These are phyloP conservation scores for Boletales sp. DNA, from an alignment of 768 basidiomycete species.

Conservation along the genomic window DNA sequence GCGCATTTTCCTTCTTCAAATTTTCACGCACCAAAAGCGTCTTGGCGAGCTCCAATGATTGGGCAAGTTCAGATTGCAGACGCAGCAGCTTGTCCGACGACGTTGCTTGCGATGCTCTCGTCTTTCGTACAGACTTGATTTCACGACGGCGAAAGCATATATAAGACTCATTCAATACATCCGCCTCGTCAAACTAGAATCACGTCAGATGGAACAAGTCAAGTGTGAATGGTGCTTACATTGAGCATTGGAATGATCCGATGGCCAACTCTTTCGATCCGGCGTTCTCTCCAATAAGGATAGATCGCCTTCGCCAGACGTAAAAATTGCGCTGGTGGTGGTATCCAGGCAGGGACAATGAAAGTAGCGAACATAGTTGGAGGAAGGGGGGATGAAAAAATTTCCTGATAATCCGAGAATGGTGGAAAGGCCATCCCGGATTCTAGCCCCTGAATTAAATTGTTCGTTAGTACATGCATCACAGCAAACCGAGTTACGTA, in stretches of 20 bases:
- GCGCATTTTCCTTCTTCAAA: constrained; percentile 63
- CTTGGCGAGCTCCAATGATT: constrained; percentile 2
- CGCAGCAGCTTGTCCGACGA: constrained; percentile 87
- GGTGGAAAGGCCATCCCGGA: constrained; percentile 67
- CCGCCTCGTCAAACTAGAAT: constrained; percentile 55
- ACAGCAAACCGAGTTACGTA: constrained; percentile 36
- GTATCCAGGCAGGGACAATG: constrained; percentile 64
- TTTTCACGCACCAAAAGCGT: constrained; percentile 59
- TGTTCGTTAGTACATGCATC: not conserved
- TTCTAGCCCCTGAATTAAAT: constrained; percentile 49
- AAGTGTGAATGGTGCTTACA: constrained; percentile 42
- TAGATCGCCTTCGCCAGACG: constrained; percentile 74
- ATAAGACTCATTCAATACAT: constrained; percentile 74
- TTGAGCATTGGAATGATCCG: constrained; percentile 86
- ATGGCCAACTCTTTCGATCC: constrained; percentile 75
- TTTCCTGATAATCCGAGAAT: constrained; percentile 69
- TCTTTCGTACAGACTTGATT: constrained; percentile 91
- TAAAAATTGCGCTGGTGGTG: constrained; percentile 55
- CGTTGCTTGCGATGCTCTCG: constrained; percentile 84
- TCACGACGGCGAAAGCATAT: constrained; percentile 97
- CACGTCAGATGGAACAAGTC: not conserved
- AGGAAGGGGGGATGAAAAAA: constrained; percentile 57
- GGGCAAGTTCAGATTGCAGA: constrained; percentile 2
- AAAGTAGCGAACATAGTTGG: constrained; percentile 68
- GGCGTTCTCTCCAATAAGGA: constrained; percentile 87